Conservation (phyloP, 306 rosid genomes). For the Neltuma alba region DNA sequence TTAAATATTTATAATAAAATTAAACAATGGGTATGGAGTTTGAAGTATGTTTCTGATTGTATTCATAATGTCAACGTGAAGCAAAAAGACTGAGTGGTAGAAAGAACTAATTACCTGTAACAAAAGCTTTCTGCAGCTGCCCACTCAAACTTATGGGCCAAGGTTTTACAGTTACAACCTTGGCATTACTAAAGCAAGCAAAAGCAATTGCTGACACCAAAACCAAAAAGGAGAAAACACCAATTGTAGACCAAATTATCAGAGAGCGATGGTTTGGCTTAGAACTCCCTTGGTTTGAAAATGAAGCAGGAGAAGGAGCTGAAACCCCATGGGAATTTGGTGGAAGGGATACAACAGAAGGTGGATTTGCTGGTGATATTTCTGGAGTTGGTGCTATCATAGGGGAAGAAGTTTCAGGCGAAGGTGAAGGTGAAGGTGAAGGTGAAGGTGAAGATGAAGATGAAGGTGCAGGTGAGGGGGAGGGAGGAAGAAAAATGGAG, state of each 20-base stretch:
- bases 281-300: conserved; percentile 44
- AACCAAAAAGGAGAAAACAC: conserved; percentile 56
- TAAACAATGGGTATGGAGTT: neutral
- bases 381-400: conserved; percentile 38
- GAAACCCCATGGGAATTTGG: conserved; percentile 34
- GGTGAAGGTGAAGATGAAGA: neutral
- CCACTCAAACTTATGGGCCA: conserved; percentile 97
- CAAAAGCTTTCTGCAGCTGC: conserved; percentile 90
- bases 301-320: conserved; percentile 45
- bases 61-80: neutral
- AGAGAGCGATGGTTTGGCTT: conserved; percentile 35
- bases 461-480: neutral
- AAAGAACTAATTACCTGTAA: conserved; percentile 61
- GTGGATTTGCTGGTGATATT: conserved; percentile 44
- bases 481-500: conserved; percentile 21
- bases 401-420: no score
- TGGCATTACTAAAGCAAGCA: conserved; percentile 54
- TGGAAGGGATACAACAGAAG: conserved; percentile 38
- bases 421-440: neutral
- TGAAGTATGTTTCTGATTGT: neutral
- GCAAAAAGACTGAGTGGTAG: neutral
- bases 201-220: conserved; percentile 46
- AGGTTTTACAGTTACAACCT: conserved; percentile 81
- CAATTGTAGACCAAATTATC: conserved; percentile 50
- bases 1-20: neutral